Evolutionary conservation across 257 asterid genomes (phyloP), one percentile per base, ranked within the genome.

Genomic region (Scutellaria baicalensis): DNA sequence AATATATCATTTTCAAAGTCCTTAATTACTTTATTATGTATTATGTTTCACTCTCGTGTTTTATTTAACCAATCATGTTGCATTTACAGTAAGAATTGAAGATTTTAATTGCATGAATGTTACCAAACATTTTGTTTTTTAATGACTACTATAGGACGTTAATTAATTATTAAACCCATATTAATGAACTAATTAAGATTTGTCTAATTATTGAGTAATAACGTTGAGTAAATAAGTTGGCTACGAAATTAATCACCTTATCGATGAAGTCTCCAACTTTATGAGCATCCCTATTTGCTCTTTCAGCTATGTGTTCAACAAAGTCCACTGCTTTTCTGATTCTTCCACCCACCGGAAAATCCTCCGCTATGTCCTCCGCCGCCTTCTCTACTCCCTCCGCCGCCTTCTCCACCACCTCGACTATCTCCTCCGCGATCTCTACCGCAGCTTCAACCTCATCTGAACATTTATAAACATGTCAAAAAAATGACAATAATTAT

Each of bases 261-360:
- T 86, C 86, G 12, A 86, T 86, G 4, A 80, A 66, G 10, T 84
- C 83, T 8, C 55, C 90, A 13, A 86, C 72, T 43, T 12, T 0
- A 35, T 79, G 84, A 69, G 92, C 87, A 9, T 84, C 83, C 48
- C 69, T 77, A 13, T 58, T 75, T 1, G 86, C 77, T 69, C 51
- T 59, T 67, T 83, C 83, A 35, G 93, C 93, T 47, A 79, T 45
- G 35, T 83, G 72, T 67, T 86, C 91, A 6, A 89, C 77, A 7
- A 79, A 75, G 48, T 75, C 75, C 14, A 82, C 85, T 0, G 66
- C 68, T 60, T 66, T 76, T 71, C 71, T 78, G 2, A 89, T 50
- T 3, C 49, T 42, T 8, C 86, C 85, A 6, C 84, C 88, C 55
- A 71, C 80, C 1, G 93, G 91, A 35, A 89, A 84, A 8, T 82